Conservation (phyloP, 768 basidiomycete species). For the Psilocybe cubensis region DNA sequence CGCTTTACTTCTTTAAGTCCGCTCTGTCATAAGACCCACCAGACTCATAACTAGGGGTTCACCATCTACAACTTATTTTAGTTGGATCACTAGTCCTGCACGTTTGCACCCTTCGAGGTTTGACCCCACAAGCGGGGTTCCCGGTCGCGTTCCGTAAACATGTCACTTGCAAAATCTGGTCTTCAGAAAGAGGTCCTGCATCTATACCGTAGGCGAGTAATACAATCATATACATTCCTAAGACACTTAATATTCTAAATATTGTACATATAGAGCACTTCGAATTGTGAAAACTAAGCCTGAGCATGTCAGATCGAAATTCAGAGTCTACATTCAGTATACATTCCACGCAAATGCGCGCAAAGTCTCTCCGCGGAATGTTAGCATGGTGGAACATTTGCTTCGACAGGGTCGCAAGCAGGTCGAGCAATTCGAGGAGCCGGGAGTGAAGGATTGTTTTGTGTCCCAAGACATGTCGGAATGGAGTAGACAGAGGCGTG, state of each 20-base stretch:
- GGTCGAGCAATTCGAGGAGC: slow-evolving; percentile 69
- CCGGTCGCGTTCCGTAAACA: not conserved
- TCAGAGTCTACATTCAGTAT: slow-evolving; percentile 69
- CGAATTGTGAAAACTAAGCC: slow-evolving; percentile 79
- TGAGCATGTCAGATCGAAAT: slow-evolving; percentile 57
- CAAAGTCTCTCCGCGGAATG: slow-evolving; percentile 63
- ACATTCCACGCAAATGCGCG: slow-evolving; percentile 68
- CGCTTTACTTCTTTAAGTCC: no score
- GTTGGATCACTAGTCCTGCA: no score
- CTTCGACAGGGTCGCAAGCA: slow-evolving; percentile 71
- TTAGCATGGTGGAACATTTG: slow-evolving; percentile 75
- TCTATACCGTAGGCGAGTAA: slow-evolving; percentile 44
- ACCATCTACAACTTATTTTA: no score
- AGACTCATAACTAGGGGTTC: no score
- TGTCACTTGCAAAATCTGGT: slow-evolving; percentile 36
- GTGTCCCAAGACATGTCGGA: slow-evolving; percentile 71
- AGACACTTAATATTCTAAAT: not conserved
- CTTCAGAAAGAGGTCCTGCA: slow-evolving; percentile 56
- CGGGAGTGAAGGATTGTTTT: slow-evolving; percentile 73
- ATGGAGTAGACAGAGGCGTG: slow-evolving; percentile 50
- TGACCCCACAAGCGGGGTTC: not conserved
- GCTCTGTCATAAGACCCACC: no score
- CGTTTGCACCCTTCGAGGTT: no score
- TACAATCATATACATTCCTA: not conserved
- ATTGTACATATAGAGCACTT: slow-evolving; percentile 55